Conservation (phyloP, 352 stramenopile genomes). For the Globisporangium nodosum region DNA sequence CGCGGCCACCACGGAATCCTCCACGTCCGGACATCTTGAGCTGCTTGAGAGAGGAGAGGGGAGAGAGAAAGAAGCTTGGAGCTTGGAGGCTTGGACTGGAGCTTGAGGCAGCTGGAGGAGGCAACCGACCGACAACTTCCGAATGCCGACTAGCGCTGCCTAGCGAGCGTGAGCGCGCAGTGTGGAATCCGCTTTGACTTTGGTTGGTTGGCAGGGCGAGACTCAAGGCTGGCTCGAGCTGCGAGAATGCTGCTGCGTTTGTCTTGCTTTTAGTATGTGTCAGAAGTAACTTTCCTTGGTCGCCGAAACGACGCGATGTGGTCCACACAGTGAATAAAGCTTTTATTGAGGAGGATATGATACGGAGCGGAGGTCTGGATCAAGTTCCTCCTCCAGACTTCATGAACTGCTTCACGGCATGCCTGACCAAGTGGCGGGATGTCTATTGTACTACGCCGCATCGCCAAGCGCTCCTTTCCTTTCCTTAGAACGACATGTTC, state of each 20-base stretch:
- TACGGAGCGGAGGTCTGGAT: neutral
- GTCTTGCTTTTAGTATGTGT: too few relatives aligned
- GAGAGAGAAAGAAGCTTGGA: neutral
- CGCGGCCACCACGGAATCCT: conserved; percentile 30
- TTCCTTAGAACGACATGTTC: conserved; percentile 72
- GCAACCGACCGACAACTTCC: conserved; percentile 1
- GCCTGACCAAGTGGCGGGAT: neutral
- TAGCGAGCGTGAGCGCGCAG: too few relatives aligned
- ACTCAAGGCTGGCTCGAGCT: too few relatives aligned
- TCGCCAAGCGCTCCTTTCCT: neutral
- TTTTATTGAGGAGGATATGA: too few relatives aligned
- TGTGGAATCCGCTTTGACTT: neutral
- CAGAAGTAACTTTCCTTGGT: too few relatives aligned
- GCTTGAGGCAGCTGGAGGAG: conserved; percentile 6
- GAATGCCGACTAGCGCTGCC: too few relatives aligned
- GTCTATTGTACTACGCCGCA: neutral
- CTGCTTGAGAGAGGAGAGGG: neutral
- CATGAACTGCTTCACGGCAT: too few relatives aligned
- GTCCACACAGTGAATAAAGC: too few relatives aligned
- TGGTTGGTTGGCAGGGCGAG: too few relatives aligned
- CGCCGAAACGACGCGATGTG: too few relatives aligned
- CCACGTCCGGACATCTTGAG: conserved; percentile 18
- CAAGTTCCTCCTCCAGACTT: neutral
- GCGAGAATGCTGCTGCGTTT: too few relatives aligned
- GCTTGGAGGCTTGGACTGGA: conserved; percentile 8